phyloP scores from a whole-genome alignment of 805 yeast genomes.

The Zygosaccharomyces kombuchaensis region DNA sequence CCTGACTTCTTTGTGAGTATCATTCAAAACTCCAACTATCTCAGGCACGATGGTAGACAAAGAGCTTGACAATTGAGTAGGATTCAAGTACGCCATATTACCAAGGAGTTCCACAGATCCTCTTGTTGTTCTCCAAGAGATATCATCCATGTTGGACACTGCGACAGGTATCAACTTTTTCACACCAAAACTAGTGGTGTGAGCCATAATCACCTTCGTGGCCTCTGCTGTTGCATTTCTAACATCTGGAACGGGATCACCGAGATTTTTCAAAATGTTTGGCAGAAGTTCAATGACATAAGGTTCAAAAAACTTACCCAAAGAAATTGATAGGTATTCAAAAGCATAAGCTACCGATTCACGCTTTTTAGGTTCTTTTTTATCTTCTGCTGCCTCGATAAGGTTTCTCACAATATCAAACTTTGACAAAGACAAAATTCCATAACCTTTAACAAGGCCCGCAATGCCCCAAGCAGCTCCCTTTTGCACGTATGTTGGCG shows the following conservation, averaged over 20 bases:
- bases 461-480: slow-evolving; percentile 98
- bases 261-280: slow-evolving; percentile 69
- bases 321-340: slow-evolving; percentile 72
- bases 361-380: slow-evolving; percentile 64
- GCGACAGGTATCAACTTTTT: slow-evolving; percentile 89
- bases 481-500: slow-evolving; percentile 51
- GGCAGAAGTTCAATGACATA: slow-evolving; percentile 88
- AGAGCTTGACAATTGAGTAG: slow-evolving; percentile 86
- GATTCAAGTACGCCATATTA: slow-evolving; percentile 96
- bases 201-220: slow-evolving; percentile 81
- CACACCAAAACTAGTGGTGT: slow-evolving; percentile 89
- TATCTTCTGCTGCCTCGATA: slow-evolving; percentile 83
- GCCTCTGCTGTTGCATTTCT: slow-evolving; percentile 86
- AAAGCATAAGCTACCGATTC: slow-evolving; percentile 87
- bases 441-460: slow-evolving; percentile 87
- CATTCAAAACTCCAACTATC: slow-evolving; percentile 90
- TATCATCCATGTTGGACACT: slow-evolving; percentile 75
- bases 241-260: slow-evolving; percentile 81
- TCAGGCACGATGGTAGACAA: slow-evolving; percentile 90
- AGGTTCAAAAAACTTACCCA: slow-evolving; percentile 85
- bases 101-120: slow-evolving; percentile 96
- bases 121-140: slow-evolving; percentile 93
- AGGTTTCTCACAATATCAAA: slow-evolving; percentile 72
- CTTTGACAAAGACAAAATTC: slow-evolving; percentile 70
- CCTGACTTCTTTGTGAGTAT: slow-evolving; percentile 94